These are phyloP conservation scores for Thozetella sp. DNA, from an alignment of 495 filamentous ascomycete species.

Conservation along the genomic window DNA sequence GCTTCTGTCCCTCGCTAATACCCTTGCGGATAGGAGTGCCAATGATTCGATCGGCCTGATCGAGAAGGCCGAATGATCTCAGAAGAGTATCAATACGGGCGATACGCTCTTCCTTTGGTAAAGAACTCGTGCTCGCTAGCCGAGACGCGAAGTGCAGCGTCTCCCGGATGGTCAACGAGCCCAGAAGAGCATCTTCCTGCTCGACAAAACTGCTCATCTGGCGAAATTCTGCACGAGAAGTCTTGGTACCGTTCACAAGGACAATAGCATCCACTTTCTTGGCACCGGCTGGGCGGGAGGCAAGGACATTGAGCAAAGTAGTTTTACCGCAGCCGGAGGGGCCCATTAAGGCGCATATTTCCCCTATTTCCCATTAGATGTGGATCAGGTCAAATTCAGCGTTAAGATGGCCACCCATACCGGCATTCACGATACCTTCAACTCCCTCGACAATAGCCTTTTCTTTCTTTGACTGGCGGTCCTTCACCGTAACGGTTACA, in stretches of 20 bases:
- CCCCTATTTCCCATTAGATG: no score
- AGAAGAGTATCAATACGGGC: conserved; percentile 85
- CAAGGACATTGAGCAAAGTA: conserved; percentile 74
- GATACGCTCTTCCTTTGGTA: conserved; percentile 59
- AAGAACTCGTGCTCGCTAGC: conserved; percentile 56
- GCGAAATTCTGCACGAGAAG: conserved; percentile 37
- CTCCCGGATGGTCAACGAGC: conserved; percentile 75
- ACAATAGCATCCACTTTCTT: conserved; percentile 50
- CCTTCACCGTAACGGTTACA: conserved; percentile 68
- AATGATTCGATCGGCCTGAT: conserved; percentile 67
- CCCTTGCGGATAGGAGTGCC: conserved; percentile 81
- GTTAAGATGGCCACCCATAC: no score
- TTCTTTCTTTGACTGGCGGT: conserved; percentile 61
- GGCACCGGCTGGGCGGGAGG: conserved; percentile 69
- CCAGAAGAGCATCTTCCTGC: conserved; percentile 82
- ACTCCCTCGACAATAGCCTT: conserved; percentile 55
- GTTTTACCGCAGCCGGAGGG: conserved; percentile 79
- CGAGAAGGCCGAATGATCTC: conserved; percentile 74
- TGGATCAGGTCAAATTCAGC: no score
- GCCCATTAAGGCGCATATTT: conserved; percentile 77
- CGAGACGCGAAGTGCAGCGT: conserved; percentile 77
- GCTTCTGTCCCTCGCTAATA: conserved; percentile 79
- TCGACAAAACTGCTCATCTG: conserved; percentile 73
- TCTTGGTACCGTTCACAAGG: conserved; percentile 58
- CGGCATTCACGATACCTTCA: conserved; percentile 53